Evolutionary conservation across 305 asterid genomes (phyloP).

Genomic region (Fraxinus velutina): DNA sequence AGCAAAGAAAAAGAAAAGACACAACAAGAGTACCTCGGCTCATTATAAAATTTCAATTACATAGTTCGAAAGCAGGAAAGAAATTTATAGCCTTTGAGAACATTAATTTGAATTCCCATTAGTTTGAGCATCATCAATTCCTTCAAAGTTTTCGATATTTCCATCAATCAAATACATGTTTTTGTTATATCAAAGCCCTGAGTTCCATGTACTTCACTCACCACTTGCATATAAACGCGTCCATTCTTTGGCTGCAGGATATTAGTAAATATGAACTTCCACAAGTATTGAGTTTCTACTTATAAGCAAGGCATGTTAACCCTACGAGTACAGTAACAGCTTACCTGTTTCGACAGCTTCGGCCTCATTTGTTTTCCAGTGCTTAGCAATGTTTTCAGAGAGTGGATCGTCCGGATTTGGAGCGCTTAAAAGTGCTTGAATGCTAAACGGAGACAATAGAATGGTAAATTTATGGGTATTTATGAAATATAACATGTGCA

Average conservation of each 20-base stretch:
- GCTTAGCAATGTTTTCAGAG: constrained; percentile 95
- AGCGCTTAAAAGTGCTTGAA: constrained; percentile 95
- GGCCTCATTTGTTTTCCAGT: constrained; percentile 87
- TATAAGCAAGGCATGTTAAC: background rate
- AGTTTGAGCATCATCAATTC: constrained; percentile 33
- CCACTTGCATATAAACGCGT: constrained; percentile 63
- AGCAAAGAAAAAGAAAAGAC: background rate
- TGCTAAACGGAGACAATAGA: constrained; percentile 42
- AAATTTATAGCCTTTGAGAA: constrained; percentile 11
- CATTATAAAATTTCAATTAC: background rate
- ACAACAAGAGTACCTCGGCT: background rate
- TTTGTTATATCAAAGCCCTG: constrained; percentile 24
- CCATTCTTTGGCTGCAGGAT: constrained; percentile 66
- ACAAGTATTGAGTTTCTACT: background rate
- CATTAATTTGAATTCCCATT: constrained; percentile 18
- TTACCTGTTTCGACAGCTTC: constrained; percentile 97
- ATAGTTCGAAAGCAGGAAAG: constrained; percentile 19
- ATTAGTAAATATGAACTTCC: background rate
- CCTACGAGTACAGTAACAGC: background rate
- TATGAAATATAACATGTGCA: background rate
- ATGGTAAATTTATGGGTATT: background rate
- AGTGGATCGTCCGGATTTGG: constrained; percentile 97
- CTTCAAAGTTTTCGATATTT: constrained; percentile 28
- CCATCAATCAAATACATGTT: constrained; percentile 35
- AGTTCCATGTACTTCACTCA: constrained; percentile 33